Conservation (phyloP, 140 eudicot genomes). For the Stevia rebaudiana region DNA sequence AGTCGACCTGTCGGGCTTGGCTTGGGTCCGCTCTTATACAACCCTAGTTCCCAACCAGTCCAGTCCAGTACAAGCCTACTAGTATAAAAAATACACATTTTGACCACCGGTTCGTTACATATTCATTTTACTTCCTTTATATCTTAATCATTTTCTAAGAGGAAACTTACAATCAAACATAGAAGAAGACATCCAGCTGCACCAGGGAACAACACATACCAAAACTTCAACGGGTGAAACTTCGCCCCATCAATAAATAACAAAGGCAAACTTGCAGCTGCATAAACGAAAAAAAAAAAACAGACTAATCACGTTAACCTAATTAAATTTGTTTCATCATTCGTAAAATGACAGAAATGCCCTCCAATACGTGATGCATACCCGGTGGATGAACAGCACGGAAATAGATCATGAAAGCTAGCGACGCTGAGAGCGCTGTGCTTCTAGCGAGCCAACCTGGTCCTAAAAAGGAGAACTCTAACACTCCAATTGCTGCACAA, state of each 20-base stretch:
- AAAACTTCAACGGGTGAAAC: constrained; percentile 65
- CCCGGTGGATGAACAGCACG: constrained; percentile 87
- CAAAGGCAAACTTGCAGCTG: constrained; percentile 96
- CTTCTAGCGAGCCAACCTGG: constrained; percentile 96
- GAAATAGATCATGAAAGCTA: constrained; percentile 86
- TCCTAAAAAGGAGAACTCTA: constrained; percentile 68
- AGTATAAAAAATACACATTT: no score
- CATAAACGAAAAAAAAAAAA: neutral
- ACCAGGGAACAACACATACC: constrained; percentile 95
- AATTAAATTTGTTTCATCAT: neutral
- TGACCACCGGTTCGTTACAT: neutral
- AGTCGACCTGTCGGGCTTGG: neutral
- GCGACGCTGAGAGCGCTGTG: constrained; percentile 68
- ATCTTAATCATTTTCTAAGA: neutral
- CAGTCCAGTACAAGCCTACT: neutral
- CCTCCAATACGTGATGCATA: neutral
- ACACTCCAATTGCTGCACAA: constrained; percentile 91
- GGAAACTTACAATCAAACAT: constrained; percentile 70
- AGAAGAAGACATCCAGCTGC: constrained; percentile 80
- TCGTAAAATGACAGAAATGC: neutral
- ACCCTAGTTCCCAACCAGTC: neutral
- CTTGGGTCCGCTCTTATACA: neutral
- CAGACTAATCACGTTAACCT: no score
- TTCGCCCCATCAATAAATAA: constrained; percentile 81
- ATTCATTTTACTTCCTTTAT: neutral